Evolutionary conservation across 768 basidiomycete species (phyloP), one percentile per base, ranked within the genome.

Genomic region (Coprinellus aureogranulatus): DNA sequence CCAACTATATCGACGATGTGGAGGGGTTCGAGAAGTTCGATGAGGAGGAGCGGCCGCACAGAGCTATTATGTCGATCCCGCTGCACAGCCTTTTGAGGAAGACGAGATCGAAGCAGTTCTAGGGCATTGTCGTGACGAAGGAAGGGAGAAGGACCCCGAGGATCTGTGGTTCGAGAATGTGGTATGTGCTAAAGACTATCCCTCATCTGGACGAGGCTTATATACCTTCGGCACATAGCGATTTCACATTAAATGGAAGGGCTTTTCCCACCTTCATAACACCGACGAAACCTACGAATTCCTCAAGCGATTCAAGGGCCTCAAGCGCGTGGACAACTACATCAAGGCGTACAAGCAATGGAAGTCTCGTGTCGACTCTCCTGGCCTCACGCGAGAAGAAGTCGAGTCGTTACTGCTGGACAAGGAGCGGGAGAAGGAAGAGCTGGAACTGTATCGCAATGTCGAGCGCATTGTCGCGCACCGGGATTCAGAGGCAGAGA

Each of bases 181-280:
- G 64, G 94, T 94, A 71, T 54, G 81, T 71, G 23, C 27, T 53
- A 51, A 44, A 59, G 31, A 18, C 27, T 55, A 59, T 6, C 47
- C 52, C 55, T 45, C 59, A 52, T 23, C 28, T 22, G 30, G 27
- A 39, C 27, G 23, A 40, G 42, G 22, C 37, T 52, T 42, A 25
- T 42, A 30, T 67, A 62, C 28, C 66, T 28, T 42, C 54, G 55
- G 25, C 53, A 59, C 63, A 2, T 67, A 97, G 94, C 94, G 94
- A 52, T 99, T 90, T 79, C 94, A 98, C 70, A 94, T 99, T 79
- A 99, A 99, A 74, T 99, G 97, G 97, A 98, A 98, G 73, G 87
- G 86, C 64, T 98, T 94, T 72, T 97, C 94, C 10, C 96, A 98
- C 70, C 81, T 98, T 16, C 97, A 98, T 78, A 98, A 99, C 68